These are phyloP conservation scores for Cardiospermum halicacabum DNA, from an alignment of 345 rosid genomes.

Conservation along the genomic window DNA sequence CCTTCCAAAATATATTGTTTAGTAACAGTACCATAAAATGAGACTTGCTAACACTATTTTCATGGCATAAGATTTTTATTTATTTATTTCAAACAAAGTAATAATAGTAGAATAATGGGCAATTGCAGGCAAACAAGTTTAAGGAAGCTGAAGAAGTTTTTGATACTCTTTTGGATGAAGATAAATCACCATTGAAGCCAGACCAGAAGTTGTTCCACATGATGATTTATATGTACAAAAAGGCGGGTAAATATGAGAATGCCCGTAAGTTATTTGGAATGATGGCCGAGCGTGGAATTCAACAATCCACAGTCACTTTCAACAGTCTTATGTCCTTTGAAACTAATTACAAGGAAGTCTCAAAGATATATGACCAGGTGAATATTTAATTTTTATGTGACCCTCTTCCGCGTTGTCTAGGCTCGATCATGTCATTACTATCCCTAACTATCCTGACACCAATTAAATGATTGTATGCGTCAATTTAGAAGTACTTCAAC, in stretches of 20 bases:
- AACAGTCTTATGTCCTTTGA: conserved; percentile 95
- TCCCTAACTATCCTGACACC: background rate
- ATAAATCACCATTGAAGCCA: conserved; percentile 65
- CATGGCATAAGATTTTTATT: background rate
- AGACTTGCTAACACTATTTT: conserved; percentile 1
- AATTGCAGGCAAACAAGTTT: conserved; percentile 67
- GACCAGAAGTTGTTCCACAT: conserved; percentile 95
- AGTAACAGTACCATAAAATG: background rate
- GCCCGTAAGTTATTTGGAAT: conserved; percentile 70
- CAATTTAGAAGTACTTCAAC: background rate
- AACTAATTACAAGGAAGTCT: conserved; percentile 88
- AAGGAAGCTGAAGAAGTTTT: conserved; percentile 83
- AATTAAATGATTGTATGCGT: background rate
- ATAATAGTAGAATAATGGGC: conserved; percentile 9
- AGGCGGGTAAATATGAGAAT: conserved; percentile 75
- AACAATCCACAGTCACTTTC: conserved; percentile 72
- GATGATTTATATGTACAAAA: conserved; percentile 94
- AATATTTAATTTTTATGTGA: background rate
- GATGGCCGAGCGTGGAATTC: conserved; percentile 71
- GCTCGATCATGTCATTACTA: background rate
- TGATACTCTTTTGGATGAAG: conserved; percentile 61
- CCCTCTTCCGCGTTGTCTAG: background rate
- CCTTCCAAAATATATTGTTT: background rate
- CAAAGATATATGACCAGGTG: conserved; percentile 95
- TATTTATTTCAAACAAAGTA: conserved; percentile 6